Percentiles rank a stretch among this genome's conserved stretches.
phyloP scores from a whole-genome alignment of 2,329 filamentous ascomycete species.

The Chaetoscypha palmicola region DNA sequence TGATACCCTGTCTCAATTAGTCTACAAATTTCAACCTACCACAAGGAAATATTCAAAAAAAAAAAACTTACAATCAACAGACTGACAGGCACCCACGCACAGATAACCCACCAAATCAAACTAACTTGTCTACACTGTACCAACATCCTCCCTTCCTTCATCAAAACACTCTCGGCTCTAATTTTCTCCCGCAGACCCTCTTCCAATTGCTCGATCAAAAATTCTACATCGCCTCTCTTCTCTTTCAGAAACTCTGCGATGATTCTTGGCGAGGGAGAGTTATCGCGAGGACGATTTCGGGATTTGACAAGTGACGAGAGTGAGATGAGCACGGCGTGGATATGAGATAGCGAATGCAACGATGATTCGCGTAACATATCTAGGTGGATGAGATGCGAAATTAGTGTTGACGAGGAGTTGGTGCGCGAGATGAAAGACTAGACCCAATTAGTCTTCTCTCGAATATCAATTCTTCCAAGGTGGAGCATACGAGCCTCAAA shows the following conservation, averaged over 20 bases:
- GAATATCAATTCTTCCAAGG: no score
- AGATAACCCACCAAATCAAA: constrained; percentile 3
- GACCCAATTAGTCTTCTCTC: neutral
- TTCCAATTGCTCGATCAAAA: constrained; percentile 11
- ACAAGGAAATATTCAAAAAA: neutral
- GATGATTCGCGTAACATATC: constrained; percentile 8
- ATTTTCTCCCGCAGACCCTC: constrained; percentile 10
- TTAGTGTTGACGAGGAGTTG: neutral
- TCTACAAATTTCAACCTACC: neutral
- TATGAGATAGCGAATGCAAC: neutral
- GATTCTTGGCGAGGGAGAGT: neutral
- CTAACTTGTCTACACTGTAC: constrained; percentile 9
- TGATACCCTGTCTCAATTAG: constrained; percentile 10
- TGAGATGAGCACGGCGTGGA: constrained; percentile 2
- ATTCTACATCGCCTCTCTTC: constrained; percentile 9
- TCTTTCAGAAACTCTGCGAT: constrained; percentile 11
- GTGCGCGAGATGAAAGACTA: neutral
- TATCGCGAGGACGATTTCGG: neutral
- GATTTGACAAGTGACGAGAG: constrained; percentile 5
- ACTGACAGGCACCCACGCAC: constrained; percentile 8
- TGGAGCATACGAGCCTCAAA: constrained; percentile 6
- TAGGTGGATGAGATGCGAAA: constrained; percentile 12
- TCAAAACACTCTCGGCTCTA: constrained; percentile 7
- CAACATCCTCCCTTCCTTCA: constrained; percentile 13
- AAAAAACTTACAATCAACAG: constrained; percentile 10